Evolutionary conservation across 805 yeast genomes (phyloP).

Genomic region (Candida methanosorbosa): DNA sequence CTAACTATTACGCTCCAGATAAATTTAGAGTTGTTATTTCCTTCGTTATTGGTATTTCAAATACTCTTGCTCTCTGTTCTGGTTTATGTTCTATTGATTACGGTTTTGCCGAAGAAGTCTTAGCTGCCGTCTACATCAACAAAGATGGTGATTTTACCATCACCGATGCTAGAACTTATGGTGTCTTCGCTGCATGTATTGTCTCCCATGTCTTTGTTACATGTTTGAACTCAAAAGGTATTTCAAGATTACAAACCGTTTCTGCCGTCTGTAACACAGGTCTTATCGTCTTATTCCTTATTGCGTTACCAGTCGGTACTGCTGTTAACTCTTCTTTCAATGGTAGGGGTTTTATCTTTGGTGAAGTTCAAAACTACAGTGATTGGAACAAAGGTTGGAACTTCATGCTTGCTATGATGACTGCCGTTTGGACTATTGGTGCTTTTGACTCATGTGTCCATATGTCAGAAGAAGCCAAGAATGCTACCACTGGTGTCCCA

Average conservation of each 20-base stretch:
- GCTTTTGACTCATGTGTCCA: slow-evolving; percentile 66
- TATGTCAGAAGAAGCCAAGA: slow-evolving; percentile 60
- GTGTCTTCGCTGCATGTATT: slow-evolving; percentile 53
- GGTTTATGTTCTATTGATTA: slow-evolving; percentile 59
- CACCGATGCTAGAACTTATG: slow-evolving; percentile 46
- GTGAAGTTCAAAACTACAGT: slow-evolving; percentile 36
- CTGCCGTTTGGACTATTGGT: slow-evolving; percentile 67
- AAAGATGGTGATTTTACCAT: slow-evolving; percentile 45
- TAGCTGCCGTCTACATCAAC: slow-evolving; percentile 44
- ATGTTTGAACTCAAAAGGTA: slow-evolving; percentile 42
- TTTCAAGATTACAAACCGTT: slow-evolving; percentile 50
- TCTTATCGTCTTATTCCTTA: slow-evolving; percentile 42
- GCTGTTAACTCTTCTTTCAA: slow-evolving; percentile 30
- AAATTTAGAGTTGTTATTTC: slow-evolving; percentile 39
- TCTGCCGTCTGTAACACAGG: slow-evolving; percentile 45
- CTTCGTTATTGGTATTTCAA: slow-evolving; percentile 55
- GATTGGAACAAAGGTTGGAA: slow-evolving; percentile 54
- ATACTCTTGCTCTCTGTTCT: slow-evolving; percentile 53
- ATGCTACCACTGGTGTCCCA: slow-evolving; percentile 55
- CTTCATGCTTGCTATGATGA: slow-evolving; percentile 36
- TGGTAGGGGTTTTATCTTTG: slow-evolving; percentile 44
- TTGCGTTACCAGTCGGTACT: slow-evolving; percentile 57
- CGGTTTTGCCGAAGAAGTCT: slow-evolving; percentile 49
- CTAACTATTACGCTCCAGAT: slow-evolving; percentile 56
- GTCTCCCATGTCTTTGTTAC: slow-evolving; percentile 41